Conservation (phyloP, 169 alveolate genomes). For the Plasmodium vivax region DNA sequence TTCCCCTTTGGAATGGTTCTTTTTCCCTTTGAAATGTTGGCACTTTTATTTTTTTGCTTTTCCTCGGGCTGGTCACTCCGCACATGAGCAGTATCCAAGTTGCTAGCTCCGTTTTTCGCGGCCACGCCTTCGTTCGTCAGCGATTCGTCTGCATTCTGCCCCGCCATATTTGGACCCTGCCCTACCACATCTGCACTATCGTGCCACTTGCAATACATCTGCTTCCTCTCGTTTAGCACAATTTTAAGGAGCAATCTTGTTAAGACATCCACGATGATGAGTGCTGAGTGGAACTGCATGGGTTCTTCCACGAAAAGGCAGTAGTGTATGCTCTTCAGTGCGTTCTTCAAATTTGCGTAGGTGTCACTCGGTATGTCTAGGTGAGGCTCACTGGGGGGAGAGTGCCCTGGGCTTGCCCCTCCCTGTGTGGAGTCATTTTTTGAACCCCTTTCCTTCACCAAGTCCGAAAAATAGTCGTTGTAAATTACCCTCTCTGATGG, state of each 20-base stretch:
- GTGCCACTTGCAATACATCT: constrained; percentile 5
- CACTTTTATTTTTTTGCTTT: neutral
- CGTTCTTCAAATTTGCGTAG: constrained; percentile 21
- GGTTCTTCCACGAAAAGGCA: constrained; percentile 21
- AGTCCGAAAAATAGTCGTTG: constrained; percentile 28
- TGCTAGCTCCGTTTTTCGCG: neutral
- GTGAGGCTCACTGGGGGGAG: neutral
- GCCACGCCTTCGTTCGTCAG: neutral
- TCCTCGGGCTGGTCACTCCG: neutral
- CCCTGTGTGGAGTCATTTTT: neutral
- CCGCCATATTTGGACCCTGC: neutral
- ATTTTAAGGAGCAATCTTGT: constrained; percentile 33
- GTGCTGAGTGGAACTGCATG: constrained; percentile 17
- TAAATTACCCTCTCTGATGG: neutral
- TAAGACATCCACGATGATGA: constrained; percentile 32
- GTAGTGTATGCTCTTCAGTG: constrained; percentile 31
- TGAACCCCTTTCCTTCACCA: neutral
- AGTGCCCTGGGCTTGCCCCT: neutral
- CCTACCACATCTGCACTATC: neutral
- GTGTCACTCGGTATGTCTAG: neutral
- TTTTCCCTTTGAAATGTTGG: neutral
- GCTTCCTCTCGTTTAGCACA: constrained; percentile 34
- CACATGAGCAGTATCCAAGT: neutral
- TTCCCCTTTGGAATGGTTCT: neutral
- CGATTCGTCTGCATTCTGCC: neutral